Evolutionary conservation across 164 flowering plant genomes (phyloP), one percentile per base, ranked within the genome.

Genomic region (Umbellularia californica): DNA sequence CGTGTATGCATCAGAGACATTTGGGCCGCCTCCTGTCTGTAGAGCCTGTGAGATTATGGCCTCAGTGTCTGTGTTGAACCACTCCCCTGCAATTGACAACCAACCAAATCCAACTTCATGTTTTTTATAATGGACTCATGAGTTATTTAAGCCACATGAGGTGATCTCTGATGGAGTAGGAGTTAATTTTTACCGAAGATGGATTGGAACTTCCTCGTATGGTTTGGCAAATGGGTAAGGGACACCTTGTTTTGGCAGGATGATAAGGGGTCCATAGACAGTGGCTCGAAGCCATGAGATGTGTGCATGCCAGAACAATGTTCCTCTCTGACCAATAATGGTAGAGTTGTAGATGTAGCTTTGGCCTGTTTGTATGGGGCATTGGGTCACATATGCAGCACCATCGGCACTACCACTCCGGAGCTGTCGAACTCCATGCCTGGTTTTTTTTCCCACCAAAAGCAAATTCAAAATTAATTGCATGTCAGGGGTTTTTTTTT

Each of bases 351-450:
- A 88, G 0, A 81, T 79, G 74, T 88, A 88, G 33, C 67, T 73
- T 73, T 87, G 89, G 24, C 91, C 91, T 0, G 83, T 84, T 22
- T 88, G 92, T 58, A 89, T 90, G 14, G 92, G 95, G 71, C 92
- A 90, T 68, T 89, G 94, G 9, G 93, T 87, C 0, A 90, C 64
- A 47, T 88, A 89, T 4, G 86, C 86, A 14, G 91, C 90, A 25
- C 94, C 94, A 79, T 90, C 92, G 6, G 87, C 84, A 91, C 91
- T 88, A 30, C 91, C 91, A 55, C 82, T 87, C 28, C 70, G 76
- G 5, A 87, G 81, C 73, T 90, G 95, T 65, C 91, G 64, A 20
- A 90, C 58, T 24, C 95, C 95, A 78, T 90, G 95, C 92, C 90
- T 90, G 76, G 65, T 25, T 65, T 23, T 41, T 41, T 41, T 41